Percentiles rank a stretch among this genome's conserved stretches.
These are phyloP conservation scores for Orbilia javanica DNA, from an alignment of 2,329 filamentous ascomycete genomes.

Conservation along the genomic window DNA sequence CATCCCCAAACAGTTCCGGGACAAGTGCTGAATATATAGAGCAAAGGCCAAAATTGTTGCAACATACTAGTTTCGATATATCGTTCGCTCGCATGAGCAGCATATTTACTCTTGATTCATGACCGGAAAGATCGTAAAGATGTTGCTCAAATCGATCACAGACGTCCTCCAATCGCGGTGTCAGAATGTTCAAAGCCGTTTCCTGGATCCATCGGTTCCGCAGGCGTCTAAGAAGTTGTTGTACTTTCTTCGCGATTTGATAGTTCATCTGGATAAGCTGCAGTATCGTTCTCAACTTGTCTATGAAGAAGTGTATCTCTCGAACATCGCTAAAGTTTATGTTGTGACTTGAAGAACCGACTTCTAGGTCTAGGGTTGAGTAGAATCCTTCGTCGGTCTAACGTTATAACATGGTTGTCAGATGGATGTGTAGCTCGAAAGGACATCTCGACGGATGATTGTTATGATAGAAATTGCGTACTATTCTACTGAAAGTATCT, in stretches of 20 bases:
- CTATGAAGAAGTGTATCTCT: slow-evolving; percentile 29
- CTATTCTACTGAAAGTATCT: slow-evolving; percentile 17
- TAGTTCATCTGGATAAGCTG: slow-evolving; percentile 45
- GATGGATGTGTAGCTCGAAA: background rate
- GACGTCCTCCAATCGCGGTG: slow-evolving; percentile 42
- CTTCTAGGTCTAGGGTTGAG: background rate
- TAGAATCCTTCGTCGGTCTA: slow-evolving; percentile 29
- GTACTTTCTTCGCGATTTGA: slow-evolving; percentile 44
- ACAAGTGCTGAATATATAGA: background rate
- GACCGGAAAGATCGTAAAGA: slow-evolving; percentile 44
- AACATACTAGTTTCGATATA: slow-evolving; percentile 36
- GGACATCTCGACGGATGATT: too few species aligned
- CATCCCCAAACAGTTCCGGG: too few species aligned
- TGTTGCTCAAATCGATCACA: slow-evolving; percentile 52
- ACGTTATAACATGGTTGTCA: background rate
- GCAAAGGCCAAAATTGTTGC: background rate
- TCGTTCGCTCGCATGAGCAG: slow-evolving; percentile 32
- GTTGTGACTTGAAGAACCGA: background rate
- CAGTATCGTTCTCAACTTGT: slow-evolving; percentile 28
- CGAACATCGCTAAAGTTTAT: slow-evolving; percentile 19
- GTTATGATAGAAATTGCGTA: too few species aligned
- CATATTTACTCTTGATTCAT: slow-evolving; percentile 42
- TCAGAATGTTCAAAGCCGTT: slow-evolving; percentile 33
- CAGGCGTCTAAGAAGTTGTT: slow-evolving; percentile 40
- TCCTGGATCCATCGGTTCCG: slow-evolving; percentile 45